Evolutionary conservation across 31 red algal species (phyloP), one percentile per base, ranked within the genome.

Genomic region (Asparagopsis taxiformis): DNA sequence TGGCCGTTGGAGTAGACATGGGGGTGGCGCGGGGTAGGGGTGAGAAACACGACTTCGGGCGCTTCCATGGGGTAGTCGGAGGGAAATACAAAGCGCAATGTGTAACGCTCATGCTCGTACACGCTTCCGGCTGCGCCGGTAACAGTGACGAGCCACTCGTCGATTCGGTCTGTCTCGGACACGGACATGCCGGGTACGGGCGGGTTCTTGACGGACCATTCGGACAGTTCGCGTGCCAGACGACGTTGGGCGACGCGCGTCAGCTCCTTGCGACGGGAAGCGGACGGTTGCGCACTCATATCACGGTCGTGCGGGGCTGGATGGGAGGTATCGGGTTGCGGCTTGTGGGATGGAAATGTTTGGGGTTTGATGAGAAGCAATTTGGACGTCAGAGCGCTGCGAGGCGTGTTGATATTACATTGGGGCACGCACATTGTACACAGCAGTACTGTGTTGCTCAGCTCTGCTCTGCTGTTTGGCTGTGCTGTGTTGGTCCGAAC

Each of bases 1-100:
- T 98, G 95, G 5, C 95, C 95, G 68, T 98, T 98, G 1, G 90
- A 86, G 59, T 98, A 98, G 21, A 98, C 88, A 55, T 98, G 95
- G 2, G 82, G 90, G 60, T 98, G 95, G 31, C 62, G 54, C 51
- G 95, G 95, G 26, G 88, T 88, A 9, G 93, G 93, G 28, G 62
- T 55, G 44, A 94, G 41, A 92, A 98, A 98, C n/a, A 94, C 67
- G 26, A 98, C 91, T 76, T 98, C 95, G 0, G 95, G 95, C 2
- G 95, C 64, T 71, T 98, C 95, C 75, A 98, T 94, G 39, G 95
- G 95, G 46, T 98, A 98, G 46, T 97, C 93, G 2, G 77, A 38
- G 28, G 93, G 93, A 51, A 97, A 97, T 22, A 81, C 56, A 79
- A 98, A 98, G 21, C 91, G 85, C 51, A 98, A 75, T 32, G 64